Conservation (phyloP, 495 filamentous ascomycete species). For the Astrocystis sublimbata region DNA sequence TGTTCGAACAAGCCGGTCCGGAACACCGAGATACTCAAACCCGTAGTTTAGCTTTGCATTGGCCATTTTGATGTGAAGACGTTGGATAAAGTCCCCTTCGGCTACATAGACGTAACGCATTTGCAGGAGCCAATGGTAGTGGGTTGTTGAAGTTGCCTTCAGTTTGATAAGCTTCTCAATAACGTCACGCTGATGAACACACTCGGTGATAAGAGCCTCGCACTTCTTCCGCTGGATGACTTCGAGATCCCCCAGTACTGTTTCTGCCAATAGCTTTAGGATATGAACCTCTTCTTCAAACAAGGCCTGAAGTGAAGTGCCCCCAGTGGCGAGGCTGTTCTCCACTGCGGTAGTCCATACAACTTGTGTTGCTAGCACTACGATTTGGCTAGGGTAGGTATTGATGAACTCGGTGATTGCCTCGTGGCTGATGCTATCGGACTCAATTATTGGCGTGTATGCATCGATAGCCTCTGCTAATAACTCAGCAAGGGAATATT, state of each 20-base stretch:
- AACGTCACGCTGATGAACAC: conserved; percentile 92
- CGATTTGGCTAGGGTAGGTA: conserved; percentile 87
- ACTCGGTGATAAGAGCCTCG: conserved; percentile 98
- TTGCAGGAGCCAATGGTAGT: conserved; percentile 93
- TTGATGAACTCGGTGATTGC: conserved; percentile 75
- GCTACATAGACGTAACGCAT: conserved; percentile 92
- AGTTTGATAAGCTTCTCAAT: conserved; percentile 78
- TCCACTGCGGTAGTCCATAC: conserved; percentile 90
- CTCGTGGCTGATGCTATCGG: conserved; percentile 61
- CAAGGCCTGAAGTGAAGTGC: conserved; percentile 62
- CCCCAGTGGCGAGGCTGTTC: conserved; percentile 67
- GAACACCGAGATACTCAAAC: conserved; percentile 95
- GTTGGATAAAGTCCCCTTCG: conserved; percentile 77
- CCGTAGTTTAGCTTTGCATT: conserved; percentile 94
- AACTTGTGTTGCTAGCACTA: conserved; percentile 91
- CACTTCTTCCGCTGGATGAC: conserved; percentile 89
- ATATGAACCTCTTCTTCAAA: conserved; percentile 77
- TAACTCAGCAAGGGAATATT: conserved; percentile 85
- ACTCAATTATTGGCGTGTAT: conserved; percentile 69
- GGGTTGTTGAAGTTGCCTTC: conserved; percentile 73
- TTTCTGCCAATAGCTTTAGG: conserved; percentile 77
- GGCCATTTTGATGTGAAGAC: conserved; percentile 92
- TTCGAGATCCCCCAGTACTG: conserved; percentile 89
- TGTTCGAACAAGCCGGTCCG: conserved; percentile 92
- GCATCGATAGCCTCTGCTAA: conserved; percentile 81